phyloP scores from a whole-genome alignment of 495 filamentous ascomycete species.

The Alectoria sarmentosa region DNA sequence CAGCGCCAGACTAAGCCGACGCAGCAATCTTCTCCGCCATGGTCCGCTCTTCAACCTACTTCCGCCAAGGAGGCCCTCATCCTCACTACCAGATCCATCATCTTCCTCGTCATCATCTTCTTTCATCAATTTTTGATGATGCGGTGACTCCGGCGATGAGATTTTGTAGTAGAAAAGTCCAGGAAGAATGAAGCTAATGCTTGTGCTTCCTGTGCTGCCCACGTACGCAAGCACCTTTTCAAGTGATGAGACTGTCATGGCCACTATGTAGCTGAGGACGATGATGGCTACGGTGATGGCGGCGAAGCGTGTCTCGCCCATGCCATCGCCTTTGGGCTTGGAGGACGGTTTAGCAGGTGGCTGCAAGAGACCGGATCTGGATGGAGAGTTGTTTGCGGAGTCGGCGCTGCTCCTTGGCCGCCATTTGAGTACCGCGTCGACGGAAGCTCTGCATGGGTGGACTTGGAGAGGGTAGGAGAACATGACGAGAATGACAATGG shows the following conservation, averaged over 20 bases:
- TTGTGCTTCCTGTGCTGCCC: slow-evolving; percentile 86
- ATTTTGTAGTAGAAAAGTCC: slow-evolving; percentile 99
- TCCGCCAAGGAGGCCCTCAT: slow-evolving; percentile 30
- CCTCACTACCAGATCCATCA: slow-evolving; percentile 36
- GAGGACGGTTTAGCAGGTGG: slow-evolving; percentile 29
- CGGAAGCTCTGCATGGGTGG: slow-evolving; percentile 87
- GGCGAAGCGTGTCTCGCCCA: slow-evolving; percentile 86
- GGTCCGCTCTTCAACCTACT: slow-evolving; percentile 39
- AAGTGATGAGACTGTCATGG: slow-evolving; percentile 83
- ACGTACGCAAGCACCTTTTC: slow-evolving; percentile 92
- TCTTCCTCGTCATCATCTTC: slow-evolving; percentile 69
- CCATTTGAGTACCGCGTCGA: slow-evolving; percentile 92
- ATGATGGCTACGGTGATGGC: slow-evolving; percentile 81
- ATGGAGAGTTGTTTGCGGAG: slow-evolving; percentile 39
- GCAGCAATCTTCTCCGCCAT: slow-evolving; percentile 54
- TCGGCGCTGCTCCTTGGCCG: slow-evolving; percentile 52
- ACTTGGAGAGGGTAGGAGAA: slow-evolving; percentile 95
- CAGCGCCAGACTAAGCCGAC: slow-evolving; percentile 66
- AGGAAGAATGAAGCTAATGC: slow-evolving; percentile 93
- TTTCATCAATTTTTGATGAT: slow-evolving; percentile 78
- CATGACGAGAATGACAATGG: slow-evolving; percentile 94
- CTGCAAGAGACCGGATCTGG: slow-evolving; percentile 37
- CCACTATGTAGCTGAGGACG: slow-evolving; percentile 73
- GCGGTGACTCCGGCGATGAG: slow-evolving; percentile 70
- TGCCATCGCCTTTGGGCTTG: slow-evolving; percentile 43